Base-by-base conservation (phyloP, 2,329 filamentous ascomycete species). In the Calonectria multiphialidica region DNA sequence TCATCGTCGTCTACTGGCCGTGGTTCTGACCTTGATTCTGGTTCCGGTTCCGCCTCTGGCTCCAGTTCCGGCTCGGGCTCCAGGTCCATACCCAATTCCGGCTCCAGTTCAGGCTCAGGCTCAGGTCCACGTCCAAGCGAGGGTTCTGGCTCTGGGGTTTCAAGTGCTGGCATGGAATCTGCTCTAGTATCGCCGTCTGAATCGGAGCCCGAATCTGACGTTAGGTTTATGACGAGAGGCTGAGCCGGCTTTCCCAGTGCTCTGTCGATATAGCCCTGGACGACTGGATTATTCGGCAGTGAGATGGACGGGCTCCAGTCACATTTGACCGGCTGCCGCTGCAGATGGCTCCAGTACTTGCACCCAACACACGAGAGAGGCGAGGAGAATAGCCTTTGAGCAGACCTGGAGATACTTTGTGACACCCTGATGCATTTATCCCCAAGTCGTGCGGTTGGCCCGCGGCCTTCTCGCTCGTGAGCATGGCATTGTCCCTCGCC, bases 321-420 rank as follows among this genome's bases (percentile, higher is more conserved):
- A 66, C 82, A 84, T 15, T 63, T 45, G 44, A 79, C 82, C 2
- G 68, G 70, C 5, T 72, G 74, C 6, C 80, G 75, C 7, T 79
- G 76, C 2, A 78, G 62, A 35, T 79, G 70, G 8, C 73, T 71
- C 35, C 72, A 80, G 70, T 84, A 85, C 40, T 71, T 78, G 49
- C 81, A 83, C 3, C 81, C 78, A 0, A 82, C 80, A 69, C 83
- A 85, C 6, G 77, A 75, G 9, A 59, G 53, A 2, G 64, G 16
- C 6, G 59, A 53, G 44, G 72, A 76, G 37, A 83, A 80, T 1
- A 75, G 59, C 9, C 63, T 37, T 23, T 74, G 76, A 1, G 78
- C 74, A 3, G 67, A 55, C 0, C 37, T 10, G 1, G 79, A 67
- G 55, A 83, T 66, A 0, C 37, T 33, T 2, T 40, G 8, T 0